Evolutionary conservation across 352 stramenopile species (phyloP), one percentile per base, ranked within the genome.

Genomic region (Globisporangium parvum): DNA sequence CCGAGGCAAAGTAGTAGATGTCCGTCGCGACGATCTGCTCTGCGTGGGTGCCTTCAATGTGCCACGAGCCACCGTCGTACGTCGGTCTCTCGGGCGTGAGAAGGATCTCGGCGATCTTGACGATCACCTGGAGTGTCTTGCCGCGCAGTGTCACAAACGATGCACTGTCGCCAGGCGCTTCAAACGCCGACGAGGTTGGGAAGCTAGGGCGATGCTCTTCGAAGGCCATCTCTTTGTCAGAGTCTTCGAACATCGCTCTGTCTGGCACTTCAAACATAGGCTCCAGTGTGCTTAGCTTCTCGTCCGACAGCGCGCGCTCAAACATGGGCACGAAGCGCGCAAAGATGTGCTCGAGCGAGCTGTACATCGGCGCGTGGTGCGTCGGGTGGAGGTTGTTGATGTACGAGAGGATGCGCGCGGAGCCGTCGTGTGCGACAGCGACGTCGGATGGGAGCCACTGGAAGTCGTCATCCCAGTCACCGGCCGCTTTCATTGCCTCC

Each of bases 301-400:
- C n/a, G n/a, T n/a, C n/a, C n/a, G n/a, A n/a, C 47, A 0, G 55
- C 33, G 63, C 49, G 6, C 45, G 35, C 20, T 83, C 68, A 47
- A 83, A 85, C 0, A 80, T 39, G 15, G 68, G 68, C 2, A 83
- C 55, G 46, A 81, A 78, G 1, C 35, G 40, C 5, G 28, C 48
- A 21, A 85, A 75, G 14, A 83, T 65, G n/a, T 0, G 10, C 15
- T 21, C 59, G 40, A 79, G 66, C 9, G 53, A 62, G 11, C 47
- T 50, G 55, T 80, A 85, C 21, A 85, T n/a, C 18, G 12, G 26
- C 0, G 10, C 21, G 35, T 71, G 57, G 9, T 62, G 37, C 0
- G 39, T 49, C 6, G 75, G 75, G 12, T 82, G 72, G 28, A 83
- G 53, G 50, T 79, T 82, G 58, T 80, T 85, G 60, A 85, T 80